Evolutionary conservation across 176 grass and related monocot species (phyloP).

Genomic region (Oryza australiensis): DNA sequence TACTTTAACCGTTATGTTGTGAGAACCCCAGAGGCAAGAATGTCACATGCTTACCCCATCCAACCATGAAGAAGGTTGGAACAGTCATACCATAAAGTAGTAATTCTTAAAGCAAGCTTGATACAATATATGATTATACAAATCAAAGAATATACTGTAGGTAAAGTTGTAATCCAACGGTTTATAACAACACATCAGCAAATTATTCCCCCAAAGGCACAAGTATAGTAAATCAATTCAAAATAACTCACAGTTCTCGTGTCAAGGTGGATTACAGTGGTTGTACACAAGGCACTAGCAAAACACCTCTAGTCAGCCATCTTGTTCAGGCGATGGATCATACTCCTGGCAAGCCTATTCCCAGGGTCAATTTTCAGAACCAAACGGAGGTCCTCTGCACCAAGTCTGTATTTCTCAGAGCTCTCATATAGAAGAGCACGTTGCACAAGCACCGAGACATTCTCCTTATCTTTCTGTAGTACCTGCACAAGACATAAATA

Average conservation of each 20-base stretch:
- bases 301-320: constrained; percentile 78
- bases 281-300: constrained; percentile 36
- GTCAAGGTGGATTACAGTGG: constrained; percentile 36
- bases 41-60: not conserved
- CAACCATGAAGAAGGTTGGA: not conserved
- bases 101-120: constrained; percentile 35
- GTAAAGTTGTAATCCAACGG: constrained; percentile 29
- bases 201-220: constrained; percentile 41
- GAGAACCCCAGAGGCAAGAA: not conserved
- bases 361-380: constrained; percentile 96
- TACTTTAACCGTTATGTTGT: not conserved
- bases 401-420: constrained; percentile 90
- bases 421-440: constrained; percentile 97
- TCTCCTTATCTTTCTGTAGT: constrained; percentile 72
- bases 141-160: constrained; percentile 53
- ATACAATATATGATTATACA: constrained; percentile 55
- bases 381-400: constrained; percentile 89
- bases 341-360: constrained; percentile 94
- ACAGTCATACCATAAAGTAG: not conserved
- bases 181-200: constrained; percentile 32
- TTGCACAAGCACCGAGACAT: constrained; percentile 79
- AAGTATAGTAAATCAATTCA: constrained; percentile 42
- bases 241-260: constrained; percentile 42
- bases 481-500: constrained; percentile 55
- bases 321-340: constrained; percentile 90